Base-by-base conservation (phyloP, 495 filamentous ascomycete species). In the Aspergillus bridgeri region DNA sequence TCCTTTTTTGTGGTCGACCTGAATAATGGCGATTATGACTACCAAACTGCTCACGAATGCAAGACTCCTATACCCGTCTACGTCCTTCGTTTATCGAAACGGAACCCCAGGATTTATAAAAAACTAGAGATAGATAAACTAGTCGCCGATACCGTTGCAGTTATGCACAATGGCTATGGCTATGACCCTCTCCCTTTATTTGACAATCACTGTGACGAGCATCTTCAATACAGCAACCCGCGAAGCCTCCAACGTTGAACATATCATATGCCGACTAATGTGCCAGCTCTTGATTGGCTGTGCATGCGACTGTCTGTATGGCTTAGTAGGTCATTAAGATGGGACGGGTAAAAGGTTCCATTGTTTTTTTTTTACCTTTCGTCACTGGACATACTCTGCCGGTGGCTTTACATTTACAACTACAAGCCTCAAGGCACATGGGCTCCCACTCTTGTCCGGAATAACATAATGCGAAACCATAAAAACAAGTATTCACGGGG, bases 131-230 rank as follows among this genome's bases (percentile, higher is more conserved):
- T 48, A 21, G 43, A 56, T 48, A 18, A 19, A 49, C 44, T 9
- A 23, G 15, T 56, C 19, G 54, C 54, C 21, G 44, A 56, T 3
- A 49, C 23, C 9, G 22, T 56, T 23, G 33, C 22, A n/a, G 23
- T 33, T 17, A 29, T 56, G 23, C 54, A 56, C n/a, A 56, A 56
- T 49, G 23, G 22, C 54, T 44, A 56, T 56, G 53, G 53, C 18
- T 18, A 56, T 17, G 53, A 56, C n/a, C 43, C 53, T 29, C 45
- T 56, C 17, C 53, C 53, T 56, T 48, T 56, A 15, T 56, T 56
- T 48, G 53, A 56, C 61, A n/a, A 49, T 21, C 21, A 56, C 33
- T 45, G 11, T 45, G 52, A 54, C 25, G 42, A 45, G 52, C 45
- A 54, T 54, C n/a, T 18, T 23, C 52, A 54, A 45, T 54, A 54